Percentiles rank a stretch among this genome's conserved stretches.
These are phyloP conservation scores for Euptelea pleiosperma DNA, from an alignment of 164 flowering plant species.

Conservation along the genomic window DNA sequence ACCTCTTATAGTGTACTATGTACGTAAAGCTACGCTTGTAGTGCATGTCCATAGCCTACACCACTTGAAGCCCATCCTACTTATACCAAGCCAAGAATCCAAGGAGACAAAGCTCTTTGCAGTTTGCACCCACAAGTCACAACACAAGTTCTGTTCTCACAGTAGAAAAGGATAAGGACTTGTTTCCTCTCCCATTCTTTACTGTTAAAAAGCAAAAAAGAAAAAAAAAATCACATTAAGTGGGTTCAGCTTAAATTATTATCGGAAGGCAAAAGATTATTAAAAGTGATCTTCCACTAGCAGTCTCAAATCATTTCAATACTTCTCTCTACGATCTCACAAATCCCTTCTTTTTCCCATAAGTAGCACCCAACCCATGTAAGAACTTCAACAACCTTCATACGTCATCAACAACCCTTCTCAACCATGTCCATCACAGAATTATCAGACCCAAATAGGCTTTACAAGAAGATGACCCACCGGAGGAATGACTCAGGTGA, in stretches of 20 bases:
- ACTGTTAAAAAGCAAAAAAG: slow-evolving; percentile 16
- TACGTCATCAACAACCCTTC: no score
- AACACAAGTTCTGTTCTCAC: slow-evolving; percentile 13
- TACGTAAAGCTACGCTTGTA: neutral
- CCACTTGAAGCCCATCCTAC: slow-evolving; percentile 21
- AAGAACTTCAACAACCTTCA: slow-evolving; percentile 4
- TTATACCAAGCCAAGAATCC: slow-evolving; percentile 39
- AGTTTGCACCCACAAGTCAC: slow-evolving; percentile 42
- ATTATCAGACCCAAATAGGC: slow-evolving; percentile 21
- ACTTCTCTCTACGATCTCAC: slow-evolving; percentile 19
- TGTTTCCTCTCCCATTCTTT: slow-evolving; percentile 18
- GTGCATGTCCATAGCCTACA: slow-evolving; percentile 12
- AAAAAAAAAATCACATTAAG: slow-evolving; percentile 12
- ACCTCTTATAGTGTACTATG: neutral
- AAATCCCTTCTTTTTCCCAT: slow-evolving; percentile 11
- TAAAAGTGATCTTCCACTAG: slow-evolving; percentile 35
- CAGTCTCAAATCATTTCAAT: slow-evolving; percentile 46
- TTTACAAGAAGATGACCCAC: slow-evolving; percentile 43
- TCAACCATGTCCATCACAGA: slow-evolving; percentile 42
- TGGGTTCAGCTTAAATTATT: slow-evolving; percentile 24
- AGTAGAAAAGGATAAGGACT: slow-evolving; percentile 21
- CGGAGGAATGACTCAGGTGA: slow-evolving; percentile 63
- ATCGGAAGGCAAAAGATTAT: slow-evolving; percentile 15
- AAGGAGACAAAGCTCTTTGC: slow-evolving; percentile 36
- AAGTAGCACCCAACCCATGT: slow-evolving; percentile 5